A percentile compares a stretch with the other conserved stretches of the same genome.
Conservation (phyloP, 2,329 filamentous ascomycete species). For the Penicillium sp. region DNA sequence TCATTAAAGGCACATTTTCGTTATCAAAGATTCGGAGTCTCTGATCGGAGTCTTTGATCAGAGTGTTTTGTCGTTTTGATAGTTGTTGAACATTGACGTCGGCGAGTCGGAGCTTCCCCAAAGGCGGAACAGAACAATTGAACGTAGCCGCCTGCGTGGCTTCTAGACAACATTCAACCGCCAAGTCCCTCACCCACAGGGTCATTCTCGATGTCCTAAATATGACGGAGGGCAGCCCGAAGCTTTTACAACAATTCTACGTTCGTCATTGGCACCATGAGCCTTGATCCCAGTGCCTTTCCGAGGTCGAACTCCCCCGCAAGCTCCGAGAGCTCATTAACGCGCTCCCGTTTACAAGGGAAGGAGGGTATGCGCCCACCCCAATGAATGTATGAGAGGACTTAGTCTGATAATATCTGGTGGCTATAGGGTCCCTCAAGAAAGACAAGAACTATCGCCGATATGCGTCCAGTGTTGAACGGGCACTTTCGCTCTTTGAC, state of each 20-base stretch:
- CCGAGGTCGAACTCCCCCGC: constrained; percentile 63
- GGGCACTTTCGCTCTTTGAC: constrained; percentile 85
- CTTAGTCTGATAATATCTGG: constrained; percentile 1
- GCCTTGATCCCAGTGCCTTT: constrained; percentile 44
- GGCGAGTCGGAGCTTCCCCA: constrained; percentile 16
- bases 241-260: constrained; percentile 21
- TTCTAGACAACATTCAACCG: constrained; percentile 19
- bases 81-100: constrained; percentile 18
- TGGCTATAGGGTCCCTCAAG: constrained; percentile 38
- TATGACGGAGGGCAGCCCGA: constrained; percentile 36
- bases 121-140: constrained; percentile 29
- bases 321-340: constrained; percentile 78
- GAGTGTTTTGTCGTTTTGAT: not conserved
- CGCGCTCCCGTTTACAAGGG: constrained; percentile 74
- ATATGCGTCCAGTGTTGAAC: constrained; percentile 85
- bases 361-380: constrained; percentile 64
- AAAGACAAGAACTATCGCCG: constrained; percentile 73
- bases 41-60: not conserved
- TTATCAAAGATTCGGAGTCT: not conserved
- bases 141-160: constrained; percentile 26
- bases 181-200: constrained; percentile 14
- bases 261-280: constrained; percentile 41
- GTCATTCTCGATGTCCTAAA: constrained; percentile 29
- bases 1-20: constrained; percentile 15
- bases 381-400: not conserved